Percentiles rank a stretch among this genome's conserved stretches.
phyloP scores from a whole-genome alignment of 805 yeast species.

The Myxozyma neglecta region DNA sequence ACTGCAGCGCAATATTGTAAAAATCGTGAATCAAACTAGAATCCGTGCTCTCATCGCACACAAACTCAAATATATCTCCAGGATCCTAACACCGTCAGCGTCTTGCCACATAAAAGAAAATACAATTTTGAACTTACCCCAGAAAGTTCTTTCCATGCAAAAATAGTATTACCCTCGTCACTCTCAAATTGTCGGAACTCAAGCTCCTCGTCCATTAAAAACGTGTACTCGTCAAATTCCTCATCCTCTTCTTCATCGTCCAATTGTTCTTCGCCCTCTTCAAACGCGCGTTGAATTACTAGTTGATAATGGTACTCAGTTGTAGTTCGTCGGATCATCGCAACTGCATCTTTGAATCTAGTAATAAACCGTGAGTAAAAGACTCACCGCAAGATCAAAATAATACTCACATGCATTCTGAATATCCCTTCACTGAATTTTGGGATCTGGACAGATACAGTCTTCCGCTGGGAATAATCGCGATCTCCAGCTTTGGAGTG shows the following conservation, averaged over 20 bases:
- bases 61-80: slow-evolving; percentile 81
- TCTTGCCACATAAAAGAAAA: background rate
- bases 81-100: slow-evolving; percentile 47
- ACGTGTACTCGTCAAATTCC: slow-evolving; percentile 64
- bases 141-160: slow-evolving; percentile 77
- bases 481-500: slow-evolving; percentile 20
- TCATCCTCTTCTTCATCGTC: slow-evolving; percentile 51
- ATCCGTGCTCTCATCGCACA: slow-evolving; percentile 55
- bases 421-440: slow-evolving; percentile 80
- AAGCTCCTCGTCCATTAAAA: slow-evolving; percentile 62
- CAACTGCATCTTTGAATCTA: slow-evolving; percentile 74
- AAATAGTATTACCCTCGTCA: slow-evolving; percentile 54
- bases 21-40: slow-evolving; percentile 61
- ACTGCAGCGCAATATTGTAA: slow-evolving; percentile 58
- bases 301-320: slow-evolving; percentile 68
- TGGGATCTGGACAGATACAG: slow-evolving; percentile 71
- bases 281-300: slow-evolving; percentile 64
- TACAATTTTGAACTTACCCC: slow-evolving; percentile 45
- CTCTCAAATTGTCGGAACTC: slow-evolving; percentile 55
- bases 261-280: slow-evolving; percentile 61
- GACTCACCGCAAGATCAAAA: background rate
- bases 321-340: slow-evolving; percentile 67
- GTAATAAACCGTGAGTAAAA: slow-evolving; percentile 41
- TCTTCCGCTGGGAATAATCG: slow-evolving; percentile 75
- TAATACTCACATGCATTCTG: slow-evolving; percentile 51